Evolutionary conservation across 2,329 filamentous ascomycete genomes (phyloP).

Genomic region (Botryotinia globosa): DNA sequence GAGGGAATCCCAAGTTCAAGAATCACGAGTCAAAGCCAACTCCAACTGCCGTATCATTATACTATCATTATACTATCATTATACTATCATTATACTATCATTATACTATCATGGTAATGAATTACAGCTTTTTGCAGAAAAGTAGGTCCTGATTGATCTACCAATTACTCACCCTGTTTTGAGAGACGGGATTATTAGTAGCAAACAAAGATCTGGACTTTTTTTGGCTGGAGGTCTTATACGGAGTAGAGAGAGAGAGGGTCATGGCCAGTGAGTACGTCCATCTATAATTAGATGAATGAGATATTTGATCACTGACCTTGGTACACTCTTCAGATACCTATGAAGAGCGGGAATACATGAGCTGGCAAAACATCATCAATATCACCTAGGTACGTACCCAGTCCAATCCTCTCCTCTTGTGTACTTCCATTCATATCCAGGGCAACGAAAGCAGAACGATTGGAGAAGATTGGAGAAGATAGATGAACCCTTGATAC

Average conservation of each 20-base stretch:
- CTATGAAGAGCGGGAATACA: conserved; percentile 1
- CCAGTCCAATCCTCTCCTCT: not conserved
- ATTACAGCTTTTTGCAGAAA: not conserved
- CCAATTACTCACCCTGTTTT: not conserved
- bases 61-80: too few species aligned
- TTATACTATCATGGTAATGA: not conserved
- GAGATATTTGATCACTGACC: not conserved
- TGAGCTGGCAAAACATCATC: conserved; percentile 7
- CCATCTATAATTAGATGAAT: conserved; percentile 13
- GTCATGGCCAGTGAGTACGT: not conserved
- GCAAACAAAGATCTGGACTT: conserved; percentile 9
- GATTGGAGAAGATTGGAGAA: not conserved
- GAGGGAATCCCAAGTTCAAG: not conserved
- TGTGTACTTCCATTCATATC: not conserved
- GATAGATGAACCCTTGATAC: not conserved
- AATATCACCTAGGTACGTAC: not conserved
- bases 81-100: too few species aligned
- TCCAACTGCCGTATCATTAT: too few species aligned
- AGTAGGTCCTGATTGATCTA: conserved; percentile 1
- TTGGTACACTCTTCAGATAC: not conserved
- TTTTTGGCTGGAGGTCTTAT: not conserved
- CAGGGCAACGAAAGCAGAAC: not conserved
- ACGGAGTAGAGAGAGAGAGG: not conserved
- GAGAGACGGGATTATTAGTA: not conserved
- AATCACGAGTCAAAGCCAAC: not conserved